These are phyloP conservation scores for Leccinum sublutescens DNA, from an alignment of 768 basidiomycete genomes.

Conservation along the genomic window DNA sequence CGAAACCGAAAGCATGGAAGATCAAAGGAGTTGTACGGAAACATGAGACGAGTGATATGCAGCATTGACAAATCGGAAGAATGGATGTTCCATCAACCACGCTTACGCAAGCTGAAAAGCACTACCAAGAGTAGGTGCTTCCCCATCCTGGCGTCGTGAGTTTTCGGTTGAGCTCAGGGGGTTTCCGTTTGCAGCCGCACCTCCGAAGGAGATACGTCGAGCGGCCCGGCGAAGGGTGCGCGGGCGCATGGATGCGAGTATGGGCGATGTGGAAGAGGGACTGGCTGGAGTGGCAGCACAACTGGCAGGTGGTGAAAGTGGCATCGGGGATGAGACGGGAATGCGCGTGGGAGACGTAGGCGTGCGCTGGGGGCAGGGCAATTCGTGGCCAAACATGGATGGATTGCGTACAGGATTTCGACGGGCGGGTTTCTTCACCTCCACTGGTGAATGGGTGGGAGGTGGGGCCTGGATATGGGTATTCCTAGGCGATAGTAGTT, in stretches of 20 bases:
- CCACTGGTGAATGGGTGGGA: slow-evolving; percentile 13
- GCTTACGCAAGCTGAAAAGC: slow-evolving; percentile 65
- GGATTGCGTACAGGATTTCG: slow-evolving; percentile 57
- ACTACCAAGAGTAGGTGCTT: slow-evolving; percentile 53
- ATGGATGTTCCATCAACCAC: background rate
- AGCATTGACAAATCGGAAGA: slow-evolving; percentile 12
- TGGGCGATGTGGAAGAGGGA: slow-evolving; percentile 16
- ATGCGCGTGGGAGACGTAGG: slow-evolving; percentile 32
- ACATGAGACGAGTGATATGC: slow-evolving; percentile 2
- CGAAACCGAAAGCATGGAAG: background rate
- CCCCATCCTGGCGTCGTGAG: slow-evolving; percentile 28
- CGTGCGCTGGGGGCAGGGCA: slow-evolving; percentile 45
- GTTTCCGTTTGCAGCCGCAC: slow-evolving; percentile 33
- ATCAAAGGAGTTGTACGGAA: background rate
- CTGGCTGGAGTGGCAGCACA: slow-evolving; percentile 6
- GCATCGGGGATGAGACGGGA: slow-evolving; percentile 28
- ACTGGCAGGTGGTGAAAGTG: slow-evolving; percentile 18
- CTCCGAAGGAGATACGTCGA: slow-evolving; percentile 68
- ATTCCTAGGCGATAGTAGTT: slow-evolving; percentile 24
- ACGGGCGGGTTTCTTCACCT: slow-evolving; percentile 32
- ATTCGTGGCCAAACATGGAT: slow-evolving; percentile 65
- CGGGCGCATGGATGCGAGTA: slow-evolving; percentile 21
- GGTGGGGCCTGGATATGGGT: slow-evolving; percentile 21
- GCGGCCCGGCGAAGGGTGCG: slow-evolving; percentile 37
- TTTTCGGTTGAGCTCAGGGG: slow-evolving; percentile 37